Conservation (phyloP, 140 eudicot genomes). For the Stevia rebaudiana region DNA sequence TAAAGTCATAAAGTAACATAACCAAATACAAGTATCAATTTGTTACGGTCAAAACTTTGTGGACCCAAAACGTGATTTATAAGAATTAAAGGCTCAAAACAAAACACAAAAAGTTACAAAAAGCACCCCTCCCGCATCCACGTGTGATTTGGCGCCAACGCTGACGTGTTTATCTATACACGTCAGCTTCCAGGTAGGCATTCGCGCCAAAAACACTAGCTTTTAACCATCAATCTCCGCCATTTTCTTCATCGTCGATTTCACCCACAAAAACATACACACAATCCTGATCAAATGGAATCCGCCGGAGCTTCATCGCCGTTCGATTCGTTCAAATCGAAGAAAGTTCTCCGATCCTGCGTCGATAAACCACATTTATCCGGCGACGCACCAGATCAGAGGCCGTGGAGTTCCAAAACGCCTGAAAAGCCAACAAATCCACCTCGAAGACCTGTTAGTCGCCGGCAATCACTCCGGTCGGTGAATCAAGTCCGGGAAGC, state of each 20-base stretch:
- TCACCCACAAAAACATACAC: not conserved
- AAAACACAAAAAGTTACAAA: constrained; percentile 11
- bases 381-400: constrained; percentile 25
- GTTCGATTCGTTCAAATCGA: constrained; percentile 38
- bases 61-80: not conserved
- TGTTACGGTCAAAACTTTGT: not conserved
- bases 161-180: constrained; percentile 38
- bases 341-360: constrained; percentile 29
- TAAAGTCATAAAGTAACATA: not conserved
- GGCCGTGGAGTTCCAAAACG: constrained; percentile 46
- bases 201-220: constrained; percentile 53
- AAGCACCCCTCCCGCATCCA: constrained; percentile 22
- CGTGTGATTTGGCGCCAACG: constrained; percentile 46
- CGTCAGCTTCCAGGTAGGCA: constrained; percentile 28
- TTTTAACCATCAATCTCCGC: not conserved
- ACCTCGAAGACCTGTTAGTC: constrained; percentile 40
- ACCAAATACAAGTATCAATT: not conserved
- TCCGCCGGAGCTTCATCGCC: constrained; percentile 33
- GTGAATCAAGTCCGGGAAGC: constrained; percentile 46
- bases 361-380: constrained; percentile 19
- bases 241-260: not conserved
- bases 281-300: constrained; percentile 30
- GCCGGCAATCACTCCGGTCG: constrained; percentile 36
- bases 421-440: constrained; percentile 52
- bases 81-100: constrained; percentile 2